These are phyloP conservation scores for Escallonia herrerae DNA, from an alignment of 129 eudicot species.

Conservation along the genomic window DNA sequence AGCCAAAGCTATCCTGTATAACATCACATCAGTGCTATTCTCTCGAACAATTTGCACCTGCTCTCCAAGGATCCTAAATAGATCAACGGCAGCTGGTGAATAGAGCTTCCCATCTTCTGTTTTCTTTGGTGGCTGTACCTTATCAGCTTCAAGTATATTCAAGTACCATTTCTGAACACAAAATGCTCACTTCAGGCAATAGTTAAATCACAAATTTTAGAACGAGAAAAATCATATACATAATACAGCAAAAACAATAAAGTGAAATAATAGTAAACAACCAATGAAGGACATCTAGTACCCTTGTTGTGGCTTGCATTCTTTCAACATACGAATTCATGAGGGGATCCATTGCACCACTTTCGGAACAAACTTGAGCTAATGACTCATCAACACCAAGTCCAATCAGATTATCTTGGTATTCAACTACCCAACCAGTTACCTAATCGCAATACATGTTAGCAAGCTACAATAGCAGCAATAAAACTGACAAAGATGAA, in stretches of 20 bases:
- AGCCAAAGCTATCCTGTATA: slow-evolving; percentile 91
- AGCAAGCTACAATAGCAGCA: neutral
- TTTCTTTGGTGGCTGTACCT: slow-evolving; percentile 85
- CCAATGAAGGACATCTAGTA: slow-evolving; percentile 13
- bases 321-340: slow-evolving; percentile 98
- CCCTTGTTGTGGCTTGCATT: slow-evolving; percentile 98
- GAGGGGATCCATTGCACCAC: slow-evolving; percentile 99
- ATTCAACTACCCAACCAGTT: slow-evolving; percentile 96
- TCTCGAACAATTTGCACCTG: slow-evolving; percentile 96
- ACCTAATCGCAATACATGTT: slow-evolving; percentile 40
- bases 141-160: slow-evolving; percentile 96
- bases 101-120: slow-evolving; percentile 94
- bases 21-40: slow-evolving; percentile 94
- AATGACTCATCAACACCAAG: slow-evolving; percentile 97
- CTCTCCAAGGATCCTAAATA: slow-evolving; percentile 90
- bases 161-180: slow-evolving; percentile 85
- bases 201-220: neutral
- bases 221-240: too few species aligned
- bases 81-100: slow-evolving; percentile 98
- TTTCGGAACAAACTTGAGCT: slow-evolving; percentile 99
- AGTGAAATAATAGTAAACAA: neutral
- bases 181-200: slow-evolving; percentile 1
- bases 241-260: neutral
- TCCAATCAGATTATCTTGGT: slow-evolving; percentile 86
- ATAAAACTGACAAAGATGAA: neutral